Evolutionary conservation across 1,284 basidiomycete species (phyloP).

Genomic region (Microbotryum silenes-acaulis): DNA sequence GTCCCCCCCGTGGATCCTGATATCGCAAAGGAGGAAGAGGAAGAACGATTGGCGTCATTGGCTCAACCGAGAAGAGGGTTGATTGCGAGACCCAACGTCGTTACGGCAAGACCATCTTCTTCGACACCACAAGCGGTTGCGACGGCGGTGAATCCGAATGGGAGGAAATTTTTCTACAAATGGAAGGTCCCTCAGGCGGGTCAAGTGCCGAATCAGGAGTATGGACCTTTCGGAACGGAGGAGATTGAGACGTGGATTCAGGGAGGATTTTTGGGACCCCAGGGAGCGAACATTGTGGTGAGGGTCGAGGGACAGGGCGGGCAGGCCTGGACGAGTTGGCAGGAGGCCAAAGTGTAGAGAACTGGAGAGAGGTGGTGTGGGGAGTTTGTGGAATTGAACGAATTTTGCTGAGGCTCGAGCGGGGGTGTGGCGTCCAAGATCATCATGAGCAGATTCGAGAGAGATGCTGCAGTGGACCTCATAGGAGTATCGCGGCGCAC

Average conservation of each 20-base stretch:
- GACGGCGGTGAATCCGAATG: neutral
- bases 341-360: neutral
- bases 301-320: constrained; percentile 40
- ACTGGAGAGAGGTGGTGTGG: no score
- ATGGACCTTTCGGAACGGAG: constrained; percentile 66
- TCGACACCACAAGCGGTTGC: no score
- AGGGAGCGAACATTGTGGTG: constrained; percentile 64
- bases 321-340: constrained; percentile 6
- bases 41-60: neutral
- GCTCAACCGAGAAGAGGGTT: neutral
- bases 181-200: constrained; percentile 50
- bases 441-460: no score
- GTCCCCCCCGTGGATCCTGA: constrained; percentile 60
- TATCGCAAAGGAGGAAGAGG: constrained; percentile 9
- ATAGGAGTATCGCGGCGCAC: no score
- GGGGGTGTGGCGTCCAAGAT: no score
- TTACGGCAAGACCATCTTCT: constrained; percentile 22
- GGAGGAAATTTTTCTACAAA: constrained; percentile 57
- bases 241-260: constrained; percentile 67
- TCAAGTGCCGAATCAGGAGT: constrained; percentile 49
- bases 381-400: no score
- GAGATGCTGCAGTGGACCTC: no score
- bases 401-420: no score
- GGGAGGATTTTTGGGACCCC: constrained; percentile 63
- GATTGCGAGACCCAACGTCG: constrained; percentile 7